Percentiles rank a stretch among this genome's conserved stretches.
These are phyloP conservation scores for Cucumis sativus DNA, from an alignment of 306 rosid species.

Conservation along the genomic window Cucumber_9930_V3 NC_026655.2:24743001-24743500, in stretches of 20 bases:
- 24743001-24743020: neutral
- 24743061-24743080: neutral
- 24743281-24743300: no score
- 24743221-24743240: no score
- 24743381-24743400: neutral
- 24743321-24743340: neutral
- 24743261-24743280: no score
- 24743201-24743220: neutral
- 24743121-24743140: neutral
- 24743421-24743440: no score
- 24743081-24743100: neutral
- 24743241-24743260: neutral
- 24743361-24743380: neutral
- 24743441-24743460: no score
- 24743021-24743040: neutral
- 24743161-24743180: neutral
- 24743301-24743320: slow-evolving; percentile 8
- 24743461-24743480: neutral
- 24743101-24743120: slow-evolving; percentile 5
- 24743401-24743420: no score
- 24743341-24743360: no score
- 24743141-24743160: neutral
- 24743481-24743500: neutral
- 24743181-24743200: neutral
- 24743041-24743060: slow-evolving; percentile 6